phyloP scores from a whole-genome alignment of 352 stramenopile genomes.

The Pythium phragmiticola region DNA sequence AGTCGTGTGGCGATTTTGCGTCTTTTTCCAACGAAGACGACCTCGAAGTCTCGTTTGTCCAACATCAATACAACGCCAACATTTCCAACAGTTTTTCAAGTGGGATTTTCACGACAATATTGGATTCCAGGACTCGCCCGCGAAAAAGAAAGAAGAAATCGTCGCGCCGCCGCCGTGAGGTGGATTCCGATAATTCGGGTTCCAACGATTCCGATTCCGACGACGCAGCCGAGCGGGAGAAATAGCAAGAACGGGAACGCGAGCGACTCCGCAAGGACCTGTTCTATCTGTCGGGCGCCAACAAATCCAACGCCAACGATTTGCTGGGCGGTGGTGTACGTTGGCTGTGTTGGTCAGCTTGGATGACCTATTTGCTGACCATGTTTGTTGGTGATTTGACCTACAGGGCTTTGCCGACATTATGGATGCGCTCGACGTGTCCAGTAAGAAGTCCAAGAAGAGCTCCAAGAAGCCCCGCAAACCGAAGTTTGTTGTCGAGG shows the following conservation, averaged over 20 bases:
- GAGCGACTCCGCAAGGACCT: slow-evolving; percentile 72
- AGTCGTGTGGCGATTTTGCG: slow-evolving; percentile 64
- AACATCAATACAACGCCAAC: slow-evolving; percentile 28
- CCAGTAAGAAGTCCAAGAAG: slow-evolving; percentile 53
- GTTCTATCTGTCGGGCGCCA: slow-evolving; percentile 75
- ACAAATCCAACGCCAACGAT: slow-evolving; percentile 35
- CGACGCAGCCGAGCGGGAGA: too few species aligned
- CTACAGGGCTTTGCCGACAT: slow-evolving; percentile 70
- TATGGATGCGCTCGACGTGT: slow-evolving; percentile 70
- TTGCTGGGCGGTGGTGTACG: slow-evolving; percentile 32
- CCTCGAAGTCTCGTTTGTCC: slow-evolving; percentile 79
- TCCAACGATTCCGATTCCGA: slow-evolving; percentile 21
- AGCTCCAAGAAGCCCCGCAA: slow-evolving; percentile 35
- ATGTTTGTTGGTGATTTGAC: not conserved
- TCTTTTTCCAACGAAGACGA: slow-evolving; percentile 70
- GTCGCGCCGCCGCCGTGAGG: slow-evolving; percentile 41
- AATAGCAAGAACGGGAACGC: slow-evolving; percentile 38
- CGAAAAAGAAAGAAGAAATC: slow-evolving; percentile 31
- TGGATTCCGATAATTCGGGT: slow-evolving; percentile 30
- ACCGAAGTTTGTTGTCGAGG: slow-evolving; percentile 61
- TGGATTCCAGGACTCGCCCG: slow-evolving; percentile 12
- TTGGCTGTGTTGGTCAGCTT: slow-evolving; percentile 2
- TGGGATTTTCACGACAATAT: slow-evolving; percentile 18
- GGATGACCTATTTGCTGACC: slow-evolving; percentile 3
- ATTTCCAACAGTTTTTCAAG: slow-evolving; percentile 11